These are phyloP conservation scores for Haplographium delicatum DNA, from an alignment of 495 filamentous ascomycete genomes.

Conservation along the genomic window DNA sequence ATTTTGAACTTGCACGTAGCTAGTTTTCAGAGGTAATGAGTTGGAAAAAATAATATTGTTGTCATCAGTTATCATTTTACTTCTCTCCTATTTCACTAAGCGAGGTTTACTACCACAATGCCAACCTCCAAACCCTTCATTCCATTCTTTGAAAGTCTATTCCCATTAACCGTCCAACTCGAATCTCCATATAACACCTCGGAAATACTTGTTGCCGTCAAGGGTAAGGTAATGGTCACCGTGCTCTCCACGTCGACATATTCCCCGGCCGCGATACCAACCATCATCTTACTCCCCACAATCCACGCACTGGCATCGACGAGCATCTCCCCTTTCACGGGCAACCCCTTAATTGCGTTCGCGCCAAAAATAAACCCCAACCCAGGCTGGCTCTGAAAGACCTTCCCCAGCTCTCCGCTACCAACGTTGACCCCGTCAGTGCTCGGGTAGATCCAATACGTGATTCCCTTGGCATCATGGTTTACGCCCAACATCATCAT, in stretches of 20 bases:
- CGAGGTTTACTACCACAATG: conserved; percentile 13
- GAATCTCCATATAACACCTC: conserved; percentile 14
- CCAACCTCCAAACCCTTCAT: conserved; percentile 18
- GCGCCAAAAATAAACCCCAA: conserved; percentile 41
- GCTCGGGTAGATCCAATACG: conserved; percentile 49
- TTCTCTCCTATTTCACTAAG: no score
- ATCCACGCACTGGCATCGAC: conserved; percentile 44
- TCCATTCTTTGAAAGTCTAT: conserved; percentile 16
- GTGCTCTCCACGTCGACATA: conserved; percentile 1
- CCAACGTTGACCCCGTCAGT: conserved; percentile 35
- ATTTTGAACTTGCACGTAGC: no score
- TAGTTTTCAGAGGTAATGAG: no score
- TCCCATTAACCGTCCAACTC: conserved; percentile 14
- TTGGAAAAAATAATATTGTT: no score
- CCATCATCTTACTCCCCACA: conserved; percentile 31
- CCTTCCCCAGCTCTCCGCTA: conserved; percentile 40
- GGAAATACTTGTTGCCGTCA: not conserved
- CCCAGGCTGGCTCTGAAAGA: conserved; percentile 31
- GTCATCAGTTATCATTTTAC: no score
- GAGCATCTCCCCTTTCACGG: conserved; percentile 11
- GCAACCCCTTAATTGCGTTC: conserved; percentile 25
- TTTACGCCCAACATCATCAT: conserved; percentile 61
- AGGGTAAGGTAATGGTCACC: conserved; percentile 15
- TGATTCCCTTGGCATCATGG: conserved; percentile 49
- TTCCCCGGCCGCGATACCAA: conserved; percentile 38